Evolutionary conservation across 148 eudicot species (phyloP).

Genomic region (Chenopodium album): DNA sequence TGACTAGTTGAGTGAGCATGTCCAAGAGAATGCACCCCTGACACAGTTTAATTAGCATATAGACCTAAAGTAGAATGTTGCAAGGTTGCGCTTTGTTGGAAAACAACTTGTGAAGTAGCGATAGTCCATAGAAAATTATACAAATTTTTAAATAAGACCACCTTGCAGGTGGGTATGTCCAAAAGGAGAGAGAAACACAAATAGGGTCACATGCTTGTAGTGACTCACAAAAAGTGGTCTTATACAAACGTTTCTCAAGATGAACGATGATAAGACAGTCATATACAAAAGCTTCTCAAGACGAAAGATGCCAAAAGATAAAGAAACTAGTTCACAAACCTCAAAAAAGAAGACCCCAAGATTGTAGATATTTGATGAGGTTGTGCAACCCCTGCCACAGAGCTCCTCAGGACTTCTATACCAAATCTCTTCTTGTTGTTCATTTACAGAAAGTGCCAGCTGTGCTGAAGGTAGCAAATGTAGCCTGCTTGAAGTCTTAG

Average conservation of each 20-base stretch:
- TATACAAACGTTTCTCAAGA: no score
- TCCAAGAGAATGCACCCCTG: slow-evolving; percentile 2
- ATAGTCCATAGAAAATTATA: background rate
- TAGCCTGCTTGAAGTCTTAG: slow-evolving; percentile 30
- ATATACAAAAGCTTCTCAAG: no score
- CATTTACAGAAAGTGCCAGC: slow-evolving; percentile 31
- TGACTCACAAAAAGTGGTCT: no score
- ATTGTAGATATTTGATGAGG: slow-evolving; percentile 75
- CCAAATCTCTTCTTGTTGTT: slow-evolving; percentile 72
- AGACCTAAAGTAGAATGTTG: background rate
- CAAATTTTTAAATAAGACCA: background rate
- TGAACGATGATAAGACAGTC: no score
- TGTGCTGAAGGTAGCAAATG: slow-evolving; percentile 24
- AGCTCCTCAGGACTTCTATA: slow-evolving; percentile 83
- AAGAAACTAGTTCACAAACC: slow-evolving; percentile 39
- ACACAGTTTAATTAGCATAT: background rate
- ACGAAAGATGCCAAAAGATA: background rate
- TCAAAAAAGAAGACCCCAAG: slow-evolving; percentile 90
- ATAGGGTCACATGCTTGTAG: no score
- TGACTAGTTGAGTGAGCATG: background rate
- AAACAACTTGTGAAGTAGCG: background rate
- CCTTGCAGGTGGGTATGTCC: no score
- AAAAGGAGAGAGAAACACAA: no score
- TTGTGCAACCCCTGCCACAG: slow-evolving; percentile 47
- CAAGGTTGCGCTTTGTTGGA: background rate